Evolutionary conservation across 495 filamentous ascomycete species (phyloP).

Genomic region (Penicillium manginii): DNA sequence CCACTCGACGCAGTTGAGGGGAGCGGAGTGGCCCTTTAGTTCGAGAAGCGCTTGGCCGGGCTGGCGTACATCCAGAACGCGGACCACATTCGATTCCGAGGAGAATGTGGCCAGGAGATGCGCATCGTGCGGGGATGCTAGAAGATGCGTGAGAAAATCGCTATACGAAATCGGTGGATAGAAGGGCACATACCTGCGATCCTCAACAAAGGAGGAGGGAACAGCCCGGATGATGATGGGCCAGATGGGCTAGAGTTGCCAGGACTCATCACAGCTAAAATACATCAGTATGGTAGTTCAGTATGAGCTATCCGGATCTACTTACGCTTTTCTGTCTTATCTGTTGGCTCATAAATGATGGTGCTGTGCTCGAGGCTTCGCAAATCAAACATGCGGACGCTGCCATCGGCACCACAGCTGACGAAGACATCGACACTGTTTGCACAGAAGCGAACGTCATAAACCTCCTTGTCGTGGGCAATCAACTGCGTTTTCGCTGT

Average conservation of each 20-base stretch:
- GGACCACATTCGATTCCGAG: slow-evolving; percentile 87
- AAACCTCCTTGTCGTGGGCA: slow-evolving; percentile 98
- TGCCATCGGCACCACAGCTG: slow-evolving; percentile 95
- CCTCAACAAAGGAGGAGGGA: slow-evolving; percentile 82
- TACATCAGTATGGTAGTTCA: slow-evolving; percentile 7
- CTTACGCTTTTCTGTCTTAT: slow-evolving; percentile 83
- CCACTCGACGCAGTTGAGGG: slow-evolving; percentile 95
- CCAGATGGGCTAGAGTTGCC: slow-evolving; percentile 64
- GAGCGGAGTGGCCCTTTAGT: slow-evolving; percentile 84
- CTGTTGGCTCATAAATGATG: slow-evolving; percentile 97
- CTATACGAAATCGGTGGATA: background rate
- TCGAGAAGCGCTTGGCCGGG: slow-evolving; percentile 94
- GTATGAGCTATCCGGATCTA: background rate
- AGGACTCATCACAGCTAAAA: slow-evolving; percentile 46
- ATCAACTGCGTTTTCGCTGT: slow-evolving; percentile 99
- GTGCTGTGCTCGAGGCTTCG: slow-evolving; percentile 96
- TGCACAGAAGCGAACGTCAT: slow-evolving; percentile 96
- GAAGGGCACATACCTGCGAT: slow-evolving; percentile 62
- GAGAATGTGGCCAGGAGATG: slow-evolving; percentile 97
- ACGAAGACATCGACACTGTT: slow-evolving; percentile 97
- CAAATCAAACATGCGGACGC: slow-evolving; percentile 98
- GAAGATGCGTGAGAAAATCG: background rate
- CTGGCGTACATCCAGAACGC: slow-evolving; percentile 95
- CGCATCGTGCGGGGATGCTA: slow-evolving; percentile 91
- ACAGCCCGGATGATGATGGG: slow-evolving; percentile 74